Evolutionary conservation across 2,329 filamentous ascomycete species (phyloP).

Genomic region (Claviceps africana): DNA sequence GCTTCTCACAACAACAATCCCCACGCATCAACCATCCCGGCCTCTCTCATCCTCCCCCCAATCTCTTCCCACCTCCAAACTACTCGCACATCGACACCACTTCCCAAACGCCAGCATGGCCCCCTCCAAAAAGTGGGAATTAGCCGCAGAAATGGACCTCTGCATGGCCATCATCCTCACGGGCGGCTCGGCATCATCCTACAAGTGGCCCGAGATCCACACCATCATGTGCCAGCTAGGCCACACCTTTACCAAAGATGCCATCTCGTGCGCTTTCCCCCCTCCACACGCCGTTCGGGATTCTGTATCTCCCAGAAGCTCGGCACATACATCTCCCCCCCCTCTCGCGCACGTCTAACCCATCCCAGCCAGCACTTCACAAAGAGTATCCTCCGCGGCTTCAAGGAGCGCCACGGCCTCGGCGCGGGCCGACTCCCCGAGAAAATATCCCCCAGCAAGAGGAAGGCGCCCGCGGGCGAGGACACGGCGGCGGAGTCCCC

Average conservation of each 20-base stretch:
- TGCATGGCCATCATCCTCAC: slow-evolving; percentile 21
- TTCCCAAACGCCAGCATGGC: slow-evolving; percentile 11
- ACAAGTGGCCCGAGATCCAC: slow-evolving; percentile 21
- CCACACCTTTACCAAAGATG: slow-evolving; percentile 24
- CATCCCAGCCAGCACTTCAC: slow-evolving; percentile 23
- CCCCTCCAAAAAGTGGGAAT: slow-evolving; percentile 24
- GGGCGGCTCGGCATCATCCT: slow-evolving; percentile 10
- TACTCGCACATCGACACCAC: too few relatives aligned
- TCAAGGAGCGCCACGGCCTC: slow-evolving; percentile 16
- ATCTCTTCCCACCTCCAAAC: too few relatives aligned
- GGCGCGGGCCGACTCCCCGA: background rate
- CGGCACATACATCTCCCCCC: background rate
- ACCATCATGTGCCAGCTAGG: slow-evolving; percentile 19
- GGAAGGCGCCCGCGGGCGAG: background rate
- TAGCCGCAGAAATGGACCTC: slow-evolving; percentile 23
- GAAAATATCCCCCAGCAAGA: slow-evolving; percentile 5
- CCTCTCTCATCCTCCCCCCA: too few relatives aligned
- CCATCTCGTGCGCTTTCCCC: slow-evolving; percentile 20
- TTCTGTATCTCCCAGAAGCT: too few relatives aligned
- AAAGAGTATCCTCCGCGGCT: slow-evolving; percentile 24
- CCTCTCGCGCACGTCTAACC: background rate
- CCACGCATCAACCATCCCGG: too few relatives aligned
- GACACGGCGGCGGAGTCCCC: background rate
- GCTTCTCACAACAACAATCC: too few relatives aligned
- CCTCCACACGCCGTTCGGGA: too few relatives aligned